Evolutionary conservation across 768 basidiomycete genomes (phyloP), one percentile per base, ranked within the genome.

Genomic region (Tubosaeta sp.): DNA sequence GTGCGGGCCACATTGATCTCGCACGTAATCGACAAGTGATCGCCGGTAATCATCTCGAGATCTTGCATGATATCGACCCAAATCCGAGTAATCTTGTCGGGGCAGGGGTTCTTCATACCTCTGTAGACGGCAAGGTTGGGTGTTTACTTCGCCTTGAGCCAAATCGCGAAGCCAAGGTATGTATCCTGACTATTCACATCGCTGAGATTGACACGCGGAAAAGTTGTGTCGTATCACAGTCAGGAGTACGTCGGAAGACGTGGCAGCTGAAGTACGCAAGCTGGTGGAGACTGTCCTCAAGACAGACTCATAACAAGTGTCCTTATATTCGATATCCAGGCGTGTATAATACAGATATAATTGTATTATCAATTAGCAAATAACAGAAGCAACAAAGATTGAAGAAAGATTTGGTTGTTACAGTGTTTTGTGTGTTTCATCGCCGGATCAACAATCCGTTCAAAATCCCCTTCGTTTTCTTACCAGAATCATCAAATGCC

Each of bases 21-120:
- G 75, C 73, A 12, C 86, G 80, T 64, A 78, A 96, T 61, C 77
- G 79, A 35, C 82, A 87, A 65, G 81, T 94, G 40, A 78, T 98
- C 11, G 72, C 78, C 2, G 96, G 96, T 1, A 80, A 87, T 62
- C 78, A 80, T 22, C 71, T 98, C 48, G 84, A 87, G 46, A 62
- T 94, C 22, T 73, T 98, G 41, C 80, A 86, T 2, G 89, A 84
- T 24, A 82, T 98, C 49, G 96, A 99, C 64, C 91, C 94, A 25
- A 99, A 96, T 69, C 85, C 88, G n/a, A 84, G 77, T 63, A 99
- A 99, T 63, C 68, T 93, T 38, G 94, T 98, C 16, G 89, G 82
- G 19, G 96, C 94, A n/a, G 94, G 89, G n/a, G 90, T 99, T 29
- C 72, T 99, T 45, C 93, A 98, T 66, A 95, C 85, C 74, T 86